phyloP scores from a whole-genome alignment of 2,329 filamentous ascomycete genomes.

The Diaporthe ampelina region DNA sequence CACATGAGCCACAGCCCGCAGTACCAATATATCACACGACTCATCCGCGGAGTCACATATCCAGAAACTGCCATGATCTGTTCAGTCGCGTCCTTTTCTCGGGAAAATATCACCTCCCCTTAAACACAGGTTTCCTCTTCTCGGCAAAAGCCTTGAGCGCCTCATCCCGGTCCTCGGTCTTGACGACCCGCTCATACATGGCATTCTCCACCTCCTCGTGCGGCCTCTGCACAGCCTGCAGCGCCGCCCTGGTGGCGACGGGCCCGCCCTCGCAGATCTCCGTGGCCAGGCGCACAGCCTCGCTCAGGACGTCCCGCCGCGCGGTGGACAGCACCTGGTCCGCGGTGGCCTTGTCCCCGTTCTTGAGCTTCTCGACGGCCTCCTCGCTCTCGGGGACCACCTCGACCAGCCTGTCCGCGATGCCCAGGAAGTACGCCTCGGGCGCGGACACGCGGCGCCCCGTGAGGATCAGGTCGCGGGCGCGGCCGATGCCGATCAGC shows the following conservation, averaged over 20 bases:
- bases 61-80: too few relatives aligned
- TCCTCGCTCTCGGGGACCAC: slow-evolving; percentile 72
- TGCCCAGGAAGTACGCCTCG: slow-evolving; percentile 91
- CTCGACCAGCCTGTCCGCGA: slow-evolving; percentile 92
- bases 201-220: slow-evolving; percentile 85
- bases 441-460: slow-evolving; percentile 85
- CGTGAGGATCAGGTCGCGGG: slow-evolving; percentile 91
- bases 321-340: slow-evolving; percentile 66
- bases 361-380: slow-evolving; percentile 51
- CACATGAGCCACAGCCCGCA: not conserved
- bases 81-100: too few relatives aligned
- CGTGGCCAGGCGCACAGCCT: slow-evolving; percentile 82
- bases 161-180: slow-evolving; percentile 89
- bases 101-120: slow-evolving; percentile 54
- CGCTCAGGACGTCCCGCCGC: slow-evolving; percentile 77
- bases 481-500: slow-evolving; percentile 83
- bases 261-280: slow-evolving; percentile 89
- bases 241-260: slow-evolving; percentile 82
- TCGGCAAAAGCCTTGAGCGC: slow-evolving; percentile 85
- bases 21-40: not conserved
- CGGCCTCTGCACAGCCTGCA: slow-evolving; percentile 82
- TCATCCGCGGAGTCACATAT: not conserved
- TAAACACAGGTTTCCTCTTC: slow-evolving; percentile 72
- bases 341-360: slow-evolving; percentile 60
- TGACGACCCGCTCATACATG: slow-evolving; percentile 87